Conservation (phyloP, 2,329 filamentous ascomycete species). For the Sphaerulina vaccinii region DNA sequence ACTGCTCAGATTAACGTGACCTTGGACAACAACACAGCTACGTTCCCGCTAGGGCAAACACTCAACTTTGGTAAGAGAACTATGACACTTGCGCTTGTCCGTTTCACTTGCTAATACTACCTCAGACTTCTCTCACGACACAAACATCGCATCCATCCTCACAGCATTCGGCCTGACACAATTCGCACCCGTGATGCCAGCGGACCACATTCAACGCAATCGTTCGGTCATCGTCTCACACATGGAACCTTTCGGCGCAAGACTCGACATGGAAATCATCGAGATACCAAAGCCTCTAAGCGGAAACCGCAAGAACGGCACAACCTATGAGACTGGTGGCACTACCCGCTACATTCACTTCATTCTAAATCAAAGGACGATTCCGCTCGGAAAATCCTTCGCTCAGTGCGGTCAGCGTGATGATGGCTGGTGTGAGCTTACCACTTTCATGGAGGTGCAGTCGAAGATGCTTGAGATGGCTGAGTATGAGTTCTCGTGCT, state of each 20-base stretch:
- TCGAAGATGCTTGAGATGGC: constrained; percentile 53
- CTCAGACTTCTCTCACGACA: constrained; percentile 72
- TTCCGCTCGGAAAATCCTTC: constrained; percentile 67
- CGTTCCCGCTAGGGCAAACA: constrained; percentile 71
- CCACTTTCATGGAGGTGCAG: constrained; percentile 64
- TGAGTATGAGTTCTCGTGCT: constrained; percentile 65
- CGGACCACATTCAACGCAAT: constrained; percentile 56
- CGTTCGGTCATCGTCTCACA: constrained; percentile 63
- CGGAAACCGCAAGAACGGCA: constrained; percentile 48
- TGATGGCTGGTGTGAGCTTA: constrained; percentile 76
- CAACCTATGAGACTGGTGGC: constrained; percentile 47
- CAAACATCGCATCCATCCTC: constrained; percentile 56
- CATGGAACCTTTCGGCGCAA: constrained; percentile 68
- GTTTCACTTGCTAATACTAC: neutral
- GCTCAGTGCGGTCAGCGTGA: constrained; percentile 63
- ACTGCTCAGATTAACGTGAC: constrained; percentile 60
- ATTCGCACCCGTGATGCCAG: constrained; percentile 61
- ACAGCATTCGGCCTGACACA: constrained; percentile 71
- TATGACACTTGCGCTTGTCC: too few species aligned
- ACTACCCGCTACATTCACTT: constrained; percentile 72
- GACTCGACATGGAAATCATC: constrained; percentile 74
- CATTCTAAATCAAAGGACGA: constrained; percentile 64
- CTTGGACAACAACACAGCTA: constrained; percentile 64
- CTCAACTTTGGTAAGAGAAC: constrained; percentile 63
- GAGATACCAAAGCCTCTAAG: constrained; percentile 62